These are phyloP conservation scores for Cryphonectria nitschkei DNA, from an alignment of 2,329 filamentous ascomycete species.

Conservation along the genomic window DNA sequence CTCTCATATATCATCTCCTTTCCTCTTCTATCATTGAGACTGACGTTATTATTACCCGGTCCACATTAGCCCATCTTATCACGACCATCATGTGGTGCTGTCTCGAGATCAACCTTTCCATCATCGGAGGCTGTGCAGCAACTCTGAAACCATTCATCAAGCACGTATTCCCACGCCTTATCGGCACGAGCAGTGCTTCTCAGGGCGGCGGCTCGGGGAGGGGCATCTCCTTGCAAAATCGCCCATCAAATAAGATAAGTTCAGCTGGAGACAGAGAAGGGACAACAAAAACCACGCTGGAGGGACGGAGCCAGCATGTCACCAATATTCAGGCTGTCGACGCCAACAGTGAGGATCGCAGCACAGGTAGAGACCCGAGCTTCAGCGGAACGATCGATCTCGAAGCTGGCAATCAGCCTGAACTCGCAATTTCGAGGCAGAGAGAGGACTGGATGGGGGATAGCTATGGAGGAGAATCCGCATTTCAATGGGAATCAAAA, in stretches of 20 bases:
- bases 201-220: too few relatives aligned
- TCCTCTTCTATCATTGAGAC: not conserved
- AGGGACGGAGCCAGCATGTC: not conserved
- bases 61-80: not conserved
- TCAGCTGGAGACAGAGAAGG: not conserved
- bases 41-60: not conserved
- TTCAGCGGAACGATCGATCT: not conserved
- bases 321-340: not conserved
- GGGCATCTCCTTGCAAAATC: not conserved
- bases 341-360: not conserved
- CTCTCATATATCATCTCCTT: not conserved
- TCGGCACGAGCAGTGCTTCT: not conserved
- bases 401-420: not conserved
- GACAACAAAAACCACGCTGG: not conserved
- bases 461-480: not conserved
- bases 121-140: not conserved
- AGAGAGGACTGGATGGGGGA: not conserved
- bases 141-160: constrained; percentile 1
- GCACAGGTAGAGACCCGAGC: not conserved
- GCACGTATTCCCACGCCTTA: not conserved
- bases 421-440: not conserved
- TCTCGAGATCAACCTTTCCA: not conserved
- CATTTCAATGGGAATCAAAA: not conserved
- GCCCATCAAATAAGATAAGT: not conserved
- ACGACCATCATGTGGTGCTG: constrained; percentile 5